A percentile compares a stretch with the other conserved stretches of the same genome.
phyloP scores from a whole-genome alignment of 176 grass and related monocot species.

The Oryza coarctata region DNA sequence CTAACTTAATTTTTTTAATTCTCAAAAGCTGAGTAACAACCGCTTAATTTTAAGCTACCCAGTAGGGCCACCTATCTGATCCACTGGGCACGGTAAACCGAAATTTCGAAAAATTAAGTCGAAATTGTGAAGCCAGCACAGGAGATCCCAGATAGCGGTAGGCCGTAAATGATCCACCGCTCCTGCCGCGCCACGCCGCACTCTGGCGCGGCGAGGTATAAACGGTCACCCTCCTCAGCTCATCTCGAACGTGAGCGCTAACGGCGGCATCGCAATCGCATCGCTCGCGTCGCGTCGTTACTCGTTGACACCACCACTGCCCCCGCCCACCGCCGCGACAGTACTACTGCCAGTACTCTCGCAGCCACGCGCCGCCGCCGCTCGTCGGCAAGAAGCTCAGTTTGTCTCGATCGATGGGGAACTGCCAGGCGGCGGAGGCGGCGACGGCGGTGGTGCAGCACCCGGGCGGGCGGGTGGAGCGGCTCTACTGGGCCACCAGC shows the following conservation, averaged over 20 bases:
- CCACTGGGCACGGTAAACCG: too few species aligned
- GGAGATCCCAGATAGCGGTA: neutral
- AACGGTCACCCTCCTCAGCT: neutral
- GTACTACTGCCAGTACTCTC: neutral
- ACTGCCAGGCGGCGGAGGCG: conserved; percentile 92
- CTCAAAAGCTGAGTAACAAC: too few species aligned
- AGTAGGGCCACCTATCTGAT: too few species aligned
- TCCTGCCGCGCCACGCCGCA: neutral
- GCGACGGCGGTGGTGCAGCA: conserved; percentile 82
- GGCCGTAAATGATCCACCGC: neutral
- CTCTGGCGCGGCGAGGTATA: neutral
- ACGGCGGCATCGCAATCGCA: neutral
- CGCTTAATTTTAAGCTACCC: too few species aligned
- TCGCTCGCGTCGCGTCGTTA: neutral
- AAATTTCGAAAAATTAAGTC: too few species aligned
- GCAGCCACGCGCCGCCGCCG: neutral
- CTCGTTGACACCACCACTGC: too few species aligned
- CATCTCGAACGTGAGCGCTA: neutral
- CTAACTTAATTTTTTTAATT: too few species aligned
- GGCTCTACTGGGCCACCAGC: conserved; percentile 80
- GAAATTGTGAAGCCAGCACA: too few species aligned
- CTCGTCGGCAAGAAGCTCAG: too few species aligned
- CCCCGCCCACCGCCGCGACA: conserved; percentile 13
- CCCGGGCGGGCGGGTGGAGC: conserved; percentile 74
- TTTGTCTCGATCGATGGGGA: conserved; percentile 51